Evolutionary conservation across 2,329 filamentous ascomycete species (phyloP), one percentile per base, ranked within the genome.

Genomic region (Claviceps africana): DNA sequence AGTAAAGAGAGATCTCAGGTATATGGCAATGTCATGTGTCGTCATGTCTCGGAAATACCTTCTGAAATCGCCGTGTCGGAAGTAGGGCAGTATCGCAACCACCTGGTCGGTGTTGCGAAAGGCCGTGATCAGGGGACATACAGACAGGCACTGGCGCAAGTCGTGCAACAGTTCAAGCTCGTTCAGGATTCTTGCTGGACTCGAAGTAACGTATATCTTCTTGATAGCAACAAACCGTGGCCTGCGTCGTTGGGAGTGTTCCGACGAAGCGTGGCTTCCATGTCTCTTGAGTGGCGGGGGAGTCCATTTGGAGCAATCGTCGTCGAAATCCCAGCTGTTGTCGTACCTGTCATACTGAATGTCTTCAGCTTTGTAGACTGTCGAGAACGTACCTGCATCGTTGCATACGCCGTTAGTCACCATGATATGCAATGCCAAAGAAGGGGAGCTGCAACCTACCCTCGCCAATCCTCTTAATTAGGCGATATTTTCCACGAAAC

Each of bases 141-240:
- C 90, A 2, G 88, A 88, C 40, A 81, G 77, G 54, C 86, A 95
- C 53, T 85, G 80, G 48, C 86, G 81, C 9, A 98, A 78, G 64
- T 95, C 89, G 64, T 95, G 82, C 22, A 98, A 79, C 22, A 98
- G 77, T 61, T 97, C 91, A 19, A 98, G 82, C 69, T 98, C 93
- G 70, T 98, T 98, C 64, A 95, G 81, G 60, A 98, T 97, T 46
- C 93, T 86, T 30, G 83, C 77, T 0, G 93, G 93, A 59, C 89
- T 96, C 56, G 90, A 96, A 0, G 94, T 98, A 57, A 97, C 93
- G 67, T 98, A 98, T 60, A 98, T 98, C 72, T 98, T 98, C 72
- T 98, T 98, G 68, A 98, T 87, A 21, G 94, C 93, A 56, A 98
- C 94, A 63, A 85, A 97, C 64, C 85, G 87, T 25, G 85, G 58